These are phyloP conservation scores for Rhynchosporium secalis DNA, from an alignment of 2,329 filamentous ascomycete genomes.

Conservation along the genomic window DNA sequence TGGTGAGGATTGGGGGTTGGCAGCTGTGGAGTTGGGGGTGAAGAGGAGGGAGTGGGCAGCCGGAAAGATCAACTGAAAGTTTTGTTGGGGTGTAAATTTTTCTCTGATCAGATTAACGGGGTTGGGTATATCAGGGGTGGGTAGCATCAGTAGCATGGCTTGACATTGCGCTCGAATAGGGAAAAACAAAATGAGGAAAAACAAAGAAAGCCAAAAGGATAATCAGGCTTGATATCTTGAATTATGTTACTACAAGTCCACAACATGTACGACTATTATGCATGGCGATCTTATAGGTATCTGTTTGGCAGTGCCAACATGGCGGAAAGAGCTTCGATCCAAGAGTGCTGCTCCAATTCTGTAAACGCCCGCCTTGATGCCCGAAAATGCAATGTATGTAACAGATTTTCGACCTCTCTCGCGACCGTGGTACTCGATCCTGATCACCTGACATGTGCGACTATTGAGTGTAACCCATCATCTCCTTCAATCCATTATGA, in stretches of 20 bases:
- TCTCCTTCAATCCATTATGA: constrained; percentile 36
- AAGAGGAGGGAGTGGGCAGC: constrained; percentile 82
- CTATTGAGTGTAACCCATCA: constrained; percentile 35
- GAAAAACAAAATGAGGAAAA: not conserved
- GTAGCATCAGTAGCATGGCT: not conserved
- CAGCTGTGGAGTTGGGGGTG: constrained; percentile 88
- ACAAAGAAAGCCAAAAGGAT: not conserved
- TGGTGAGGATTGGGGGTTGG: constrained; percentile 92
- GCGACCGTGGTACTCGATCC: constrained; percentile 3
- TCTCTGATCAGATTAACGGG: not conserved
- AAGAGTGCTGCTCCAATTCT: constrained; percentile 30
- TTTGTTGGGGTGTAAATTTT: not conserved
- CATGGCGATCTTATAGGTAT: not conserved
- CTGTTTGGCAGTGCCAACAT: not conserved
- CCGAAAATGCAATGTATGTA: constrained; percentile 19
- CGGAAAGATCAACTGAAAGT: constrained; percentile 34
- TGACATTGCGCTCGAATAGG: not conserved
- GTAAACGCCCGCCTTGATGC: constrained; percentile 30
- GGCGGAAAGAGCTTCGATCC: constrained; percentile 16
- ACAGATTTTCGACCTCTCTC: constrained; percentile 17
- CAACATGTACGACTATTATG: constrained; percentile 9
- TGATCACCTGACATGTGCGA: constrained; percentile 22
- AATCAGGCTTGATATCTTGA: constrained; percentile 17
- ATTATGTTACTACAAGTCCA: constrained; percentile 30
- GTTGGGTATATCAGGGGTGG: not conserved